Evolutionary conservation across 176 grass and related monocot genomes (phyloP).

Genomic region (Aegilops longissima): DNA sequence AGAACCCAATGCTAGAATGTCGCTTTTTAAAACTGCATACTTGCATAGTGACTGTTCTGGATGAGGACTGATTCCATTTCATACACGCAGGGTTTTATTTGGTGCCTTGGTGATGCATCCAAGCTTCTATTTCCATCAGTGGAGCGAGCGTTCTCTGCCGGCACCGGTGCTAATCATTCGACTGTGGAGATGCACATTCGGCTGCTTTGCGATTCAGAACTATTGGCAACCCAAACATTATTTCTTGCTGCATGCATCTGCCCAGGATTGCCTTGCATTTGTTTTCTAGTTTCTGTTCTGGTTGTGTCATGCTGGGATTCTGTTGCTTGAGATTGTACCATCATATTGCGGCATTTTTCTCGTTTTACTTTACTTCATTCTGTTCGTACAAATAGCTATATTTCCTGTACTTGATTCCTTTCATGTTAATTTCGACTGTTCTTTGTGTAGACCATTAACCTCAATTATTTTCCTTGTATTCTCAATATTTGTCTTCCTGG

Average conservation of each 20-base stretch:
- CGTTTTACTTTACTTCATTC: neutral
- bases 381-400: neutral
- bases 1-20: neutral
- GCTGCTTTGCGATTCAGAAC: neutral
- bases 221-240: neutral
- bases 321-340: neutral
- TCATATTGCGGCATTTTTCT: neutral
- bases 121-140: constrained; percentile 24
- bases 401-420: neutral
- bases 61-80: neutral
- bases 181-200: constrained; percentile 21
- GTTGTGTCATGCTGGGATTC: constrained; percentile 9
- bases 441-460: neutral
- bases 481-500: neutral
- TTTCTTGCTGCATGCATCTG: neutral
- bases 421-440: neutral
- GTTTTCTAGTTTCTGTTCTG: neutral
- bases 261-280: constrained; percentile 1
- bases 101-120: constrained; percentile 42
- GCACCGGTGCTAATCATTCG: constrained; percentile 26
- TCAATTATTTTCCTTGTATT: neutral
- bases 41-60: neutral
- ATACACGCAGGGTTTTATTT: constrained; percentile 39
- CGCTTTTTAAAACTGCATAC: neutral
- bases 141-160: constrained; percentile 19